Evolutionary conservation across 2,329 filamentous ascomycete genomes (phyloP), one percentile per base, ranked within the genome.

Genomic region (Monosporascus cannonballus): DNA sequence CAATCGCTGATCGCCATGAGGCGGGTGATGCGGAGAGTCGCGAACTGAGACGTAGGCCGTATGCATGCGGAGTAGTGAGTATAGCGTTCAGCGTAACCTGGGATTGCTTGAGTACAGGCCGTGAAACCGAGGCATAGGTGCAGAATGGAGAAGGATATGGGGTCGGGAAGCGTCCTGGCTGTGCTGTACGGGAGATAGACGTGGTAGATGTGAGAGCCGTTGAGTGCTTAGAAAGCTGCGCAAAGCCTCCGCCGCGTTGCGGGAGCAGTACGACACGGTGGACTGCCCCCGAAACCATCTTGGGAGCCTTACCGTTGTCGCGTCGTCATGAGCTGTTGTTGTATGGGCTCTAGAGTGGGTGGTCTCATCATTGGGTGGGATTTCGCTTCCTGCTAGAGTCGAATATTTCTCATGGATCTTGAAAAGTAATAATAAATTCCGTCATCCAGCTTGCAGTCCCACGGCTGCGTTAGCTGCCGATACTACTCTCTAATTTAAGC

Each of bases 221-320:
- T 52, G 39, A 47, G 54, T 55, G 55, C 45, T 57, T 51, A 52
- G 57, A 25, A 50, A 64, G 52, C 51, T 58, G 62, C 47, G 62
- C 63, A 51, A 67, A 64, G 65, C 62, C 62, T 57, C 69, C 67
- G 60, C 68, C 69, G 66, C 73, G 69, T 63, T 71, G 72, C 57
- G 76, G 75, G 69, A 76, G 71, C 71, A 78, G 70, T 69, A 64
- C 61, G 57, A 71, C 70, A 64, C 73, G 74, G 61, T 75, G 76
- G 63, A 76, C 70, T 64, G 71, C 71, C 68, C 73, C 75, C 70
- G 74, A 71, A 67, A 72, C 73, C 76, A 79, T 79, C 60, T 61
- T 73, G 56, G 55, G 53, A 50, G 52, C 50, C 54, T 59, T 61
- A 61, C 55, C 53, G 53, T 51, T 42, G 57, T 51, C 38, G 59